A percentile compares a stretch with the other conserved stretches of the same genome.
Evolutionary conservation across 2,329 filamentous ascomycete species (phyloP).

Genomic region (Beauveria bassiana): DNA sequence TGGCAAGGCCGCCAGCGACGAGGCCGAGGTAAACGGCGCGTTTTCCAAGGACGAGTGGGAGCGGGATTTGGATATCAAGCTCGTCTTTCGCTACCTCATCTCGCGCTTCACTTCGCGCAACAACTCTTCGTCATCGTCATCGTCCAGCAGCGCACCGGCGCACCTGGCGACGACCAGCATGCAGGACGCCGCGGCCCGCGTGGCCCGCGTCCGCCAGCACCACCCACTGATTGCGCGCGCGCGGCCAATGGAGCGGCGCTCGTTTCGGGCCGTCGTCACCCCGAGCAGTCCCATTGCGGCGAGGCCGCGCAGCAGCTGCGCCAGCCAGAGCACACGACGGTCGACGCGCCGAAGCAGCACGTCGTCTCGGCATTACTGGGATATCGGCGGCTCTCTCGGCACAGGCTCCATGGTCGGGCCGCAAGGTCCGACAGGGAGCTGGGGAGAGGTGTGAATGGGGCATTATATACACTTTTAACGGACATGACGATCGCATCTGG

Average conservation of each 20-base stretch:
- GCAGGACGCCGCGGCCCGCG: conserved; percentile 65
- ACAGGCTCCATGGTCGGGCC: conserved; percentile 64
- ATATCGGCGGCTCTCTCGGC: conserved; percentile 72
- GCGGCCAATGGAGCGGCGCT: conserved; percentile 44
- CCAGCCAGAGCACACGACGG: conserved; percentile 77
- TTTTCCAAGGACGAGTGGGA: conserved; percentile 85
- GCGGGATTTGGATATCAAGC: conserved; percentile 78
- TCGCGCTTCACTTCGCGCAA: conserved; percentile 59
- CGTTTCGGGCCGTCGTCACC: conserved; percentile 44
- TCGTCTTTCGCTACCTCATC: conserved; percentile 82
- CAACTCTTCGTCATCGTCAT: conserved; percentile 18
- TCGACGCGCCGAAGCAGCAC: conserved; percentile 59
- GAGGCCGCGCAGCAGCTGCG: conserved; percentile 60
- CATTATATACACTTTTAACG: too few relatives aligned
- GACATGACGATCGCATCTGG: background rate
- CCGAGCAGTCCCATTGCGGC: conserved; percentile 41
- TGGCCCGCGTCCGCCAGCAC: conserved; percentile 77
- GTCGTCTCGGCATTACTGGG: conserved; percentile 85
- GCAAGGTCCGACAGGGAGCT: conserved; percentile 63
- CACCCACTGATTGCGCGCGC: conserved; percentile 70
- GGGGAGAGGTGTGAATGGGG: conserved; percentile 59
- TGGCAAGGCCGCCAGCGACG: conserved; percentile 17
- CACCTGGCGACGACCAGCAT: conserved; percentile 42
- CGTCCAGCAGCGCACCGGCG: conserved; percentile 13
- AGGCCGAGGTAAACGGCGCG: conserved; percentile 20